A percentile compares a stretch with the other conserved stretches of the same genome.
These are phyloP conservation scores for Scheffersomyces segobiensis DNA, from an alignment of 1,139 yeast genomes.

Conservation along the genomic window DNA sequence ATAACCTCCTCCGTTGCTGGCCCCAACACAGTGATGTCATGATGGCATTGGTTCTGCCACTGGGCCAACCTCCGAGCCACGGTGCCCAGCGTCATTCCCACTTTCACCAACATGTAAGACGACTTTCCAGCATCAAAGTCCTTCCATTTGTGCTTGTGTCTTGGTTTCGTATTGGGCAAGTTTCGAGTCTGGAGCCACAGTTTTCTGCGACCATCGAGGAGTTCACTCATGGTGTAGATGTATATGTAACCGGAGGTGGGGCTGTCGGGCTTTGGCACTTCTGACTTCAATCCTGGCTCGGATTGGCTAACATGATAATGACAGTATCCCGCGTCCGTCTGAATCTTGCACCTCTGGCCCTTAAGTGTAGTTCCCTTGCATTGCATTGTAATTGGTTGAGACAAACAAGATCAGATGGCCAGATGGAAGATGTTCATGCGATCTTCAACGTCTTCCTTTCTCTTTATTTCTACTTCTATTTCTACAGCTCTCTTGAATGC, in stretches of 20 bases:
- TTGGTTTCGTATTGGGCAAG: constrained; percentile 23
- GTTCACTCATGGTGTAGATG: constrained; percentile 49
- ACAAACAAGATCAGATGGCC: background rate
- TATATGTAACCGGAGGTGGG: constrained; percentile 46
- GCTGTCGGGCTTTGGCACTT: constrained; percentile 5
- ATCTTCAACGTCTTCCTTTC: background rate
- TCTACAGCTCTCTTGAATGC: background rate
- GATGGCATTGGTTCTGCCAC: constrained; percentile 58
- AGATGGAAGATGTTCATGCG: background rate
- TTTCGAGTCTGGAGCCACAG: constrained; percentile 37
- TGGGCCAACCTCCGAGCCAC: constrained; percentile 47
- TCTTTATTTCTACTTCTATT: background rate
- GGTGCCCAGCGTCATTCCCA: constrained; percentile 55
- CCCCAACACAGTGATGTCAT: constrained; percentile 33
- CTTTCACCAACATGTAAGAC: constrained; percentile 46
- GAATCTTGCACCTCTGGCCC: constrained; percentile 31
- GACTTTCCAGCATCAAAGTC: constrained; percentile 41
- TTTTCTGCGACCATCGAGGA: constrained; percentile 23
- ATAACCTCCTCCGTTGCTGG: constrained; percentile 8
- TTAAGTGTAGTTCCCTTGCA: constrained; percentile 34
- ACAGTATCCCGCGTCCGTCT: constrained; percentile 24
- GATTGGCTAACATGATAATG: constrained; percentile 19
- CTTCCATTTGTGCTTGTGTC: constrained; percentile 29
- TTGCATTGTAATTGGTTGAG: constrained; percentile 12
- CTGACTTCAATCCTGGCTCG: background rate